Conservation (phyloP, 2,329 filamentous ascomycete species). For the Didymella pomorum region DNA sequence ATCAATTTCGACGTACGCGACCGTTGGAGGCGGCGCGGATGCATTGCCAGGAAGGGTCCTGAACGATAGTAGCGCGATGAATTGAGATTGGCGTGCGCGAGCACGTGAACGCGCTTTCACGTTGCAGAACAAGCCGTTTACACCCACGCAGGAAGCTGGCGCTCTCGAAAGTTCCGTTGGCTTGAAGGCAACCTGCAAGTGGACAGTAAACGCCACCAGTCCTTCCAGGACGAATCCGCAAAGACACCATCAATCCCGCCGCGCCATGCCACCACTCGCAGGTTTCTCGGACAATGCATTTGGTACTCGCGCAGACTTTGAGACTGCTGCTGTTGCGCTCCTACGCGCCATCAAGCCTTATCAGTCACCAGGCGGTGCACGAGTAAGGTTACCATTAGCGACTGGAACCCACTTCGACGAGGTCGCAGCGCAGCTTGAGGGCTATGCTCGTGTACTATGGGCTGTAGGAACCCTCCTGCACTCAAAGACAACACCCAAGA, state of each 20-base stretch:
- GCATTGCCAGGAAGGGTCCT: slow-evolving; percentile 15
- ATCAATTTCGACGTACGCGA: slow-evolving; percentile 4
- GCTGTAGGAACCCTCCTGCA: slow-evolving; percentile 43
- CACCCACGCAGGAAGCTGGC: background rate
- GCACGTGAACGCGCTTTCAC: slow-evolving; percentile 1
- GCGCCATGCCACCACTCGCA: slow-evolving; percentile 36
- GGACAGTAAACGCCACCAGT: too few relatives aligned
- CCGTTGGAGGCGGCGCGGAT: slow-evolving; percentile 18
- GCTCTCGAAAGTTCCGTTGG: too few relatives aligned
- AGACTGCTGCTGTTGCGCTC: slow-evolving; percentile 33
- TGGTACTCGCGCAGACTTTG: slow-evolving; percentile 35
- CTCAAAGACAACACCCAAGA: slow-evolving; percentile 7
- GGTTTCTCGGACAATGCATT: slow-evolving; percentile 45
- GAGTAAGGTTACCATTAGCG: slow-evolving; percentile 41
- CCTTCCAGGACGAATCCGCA: too few relatives aligned
- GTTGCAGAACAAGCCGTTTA: background rate
- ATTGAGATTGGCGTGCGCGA: background rate
- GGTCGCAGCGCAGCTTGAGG: slow-evolving; percentile 47
- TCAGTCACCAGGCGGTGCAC: slow-evolving; percentile 42
- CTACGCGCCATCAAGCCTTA: slow-evolving; percentile 40
- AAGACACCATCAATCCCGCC: background rate
- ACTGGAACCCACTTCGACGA: slow-evolving; percentile 50
- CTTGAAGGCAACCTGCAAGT: too few relatives aligned
- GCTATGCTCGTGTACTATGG: slow-evolving; percentile 46
- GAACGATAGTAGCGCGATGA: background rate